Conservation (phyloP, 768 basidiomycete genomes). For the Tephrocybe sp. region DNA sequence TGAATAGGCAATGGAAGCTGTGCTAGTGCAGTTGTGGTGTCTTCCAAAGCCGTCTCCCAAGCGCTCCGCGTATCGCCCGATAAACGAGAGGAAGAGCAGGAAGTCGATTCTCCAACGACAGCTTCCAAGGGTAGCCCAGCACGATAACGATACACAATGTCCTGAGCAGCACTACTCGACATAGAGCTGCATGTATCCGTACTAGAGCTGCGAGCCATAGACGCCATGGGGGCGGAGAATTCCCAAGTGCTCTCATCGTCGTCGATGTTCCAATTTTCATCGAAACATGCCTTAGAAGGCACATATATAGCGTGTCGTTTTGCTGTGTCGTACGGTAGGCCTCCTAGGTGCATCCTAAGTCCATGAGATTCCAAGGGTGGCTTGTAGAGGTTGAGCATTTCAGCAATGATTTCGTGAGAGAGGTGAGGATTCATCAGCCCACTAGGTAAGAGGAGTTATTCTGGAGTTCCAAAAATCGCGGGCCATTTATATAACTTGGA, state of each 20-base stretch:
- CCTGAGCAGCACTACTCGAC: slow-evolving; percentile 38
- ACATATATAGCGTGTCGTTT: slow-evolving; percentile 39
- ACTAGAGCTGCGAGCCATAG: slow-evolving; percentile 24
- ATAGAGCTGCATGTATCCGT: slow-evolving; percentile 22
- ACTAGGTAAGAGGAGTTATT: background rate
- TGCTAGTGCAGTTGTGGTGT: too few relatives aligned
- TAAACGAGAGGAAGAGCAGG: slow-evolving; percentile 8
- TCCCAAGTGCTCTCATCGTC: slow-evolving; percentile 35
- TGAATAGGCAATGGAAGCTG: slow-evolving; percentile 15
- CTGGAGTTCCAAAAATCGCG: background rate
- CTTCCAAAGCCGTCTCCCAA: too few relatives aligned
- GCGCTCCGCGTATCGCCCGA: slow-evolving; percentile 8
- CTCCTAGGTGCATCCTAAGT: slow-evolving; percentile 4
- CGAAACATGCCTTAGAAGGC: slow-evolving; percentile 23
- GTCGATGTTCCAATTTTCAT: slow-evolving; percentile 23
- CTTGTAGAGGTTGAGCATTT: slow-evolving; percentile 8
- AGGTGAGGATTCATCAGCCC: slow-evolving; percentile 15
- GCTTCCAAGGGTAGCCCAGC: slow-evolving; percentile 29
- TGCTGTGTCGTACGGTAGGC: slow-evolving; percentile 11
- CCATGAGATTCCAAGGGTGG: background rate
- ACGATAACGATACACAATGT: slow-evolving; percentile 37
- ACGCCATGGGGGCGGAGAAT: slow-evolving; percentile 28
- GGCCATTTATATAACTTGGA: slow-evolving; percentile 1
- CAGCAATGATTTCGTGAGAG: slow-evolving; percentile 14
- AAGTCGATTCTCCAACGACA: slow-evolving; percentile 17